These are phyloP conservation scores for Rhytidiadelphus loreus DNA, from an alignment of 225 moss, liverwort and hornwort genomes.

Conservation along the genomic window DNA sequence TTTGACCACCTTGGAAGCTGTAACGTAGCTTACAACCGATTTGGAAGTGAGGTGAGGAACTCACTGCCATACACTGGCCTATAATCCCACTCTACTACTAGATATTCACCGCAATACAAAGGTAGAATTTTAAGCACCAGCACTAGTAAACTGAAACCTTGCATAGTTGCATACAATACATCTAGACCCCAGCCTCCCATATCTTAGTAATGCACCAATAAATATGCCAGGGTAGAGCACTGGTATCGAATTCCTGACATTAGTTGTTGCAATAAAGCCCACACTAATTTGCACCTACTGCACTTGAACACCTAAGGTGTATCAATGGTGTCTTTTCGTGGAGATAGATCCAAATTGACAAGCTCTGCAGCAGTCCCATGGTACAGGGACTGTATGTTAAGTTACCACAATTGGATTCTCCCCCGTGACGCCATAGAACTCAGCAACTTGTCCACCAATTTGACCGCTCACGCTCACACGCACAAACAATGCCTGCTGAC, in stretches of 20 bases:
- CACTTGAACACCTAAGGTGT: background rate
- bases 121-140: background rate
- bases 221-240: background rate
- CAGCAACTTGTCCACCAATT: slow-evolving; percentile 8
- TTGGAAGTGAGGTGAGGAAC: no score
- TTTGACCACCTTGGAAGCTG: background rate
- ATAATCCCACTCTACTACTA: no score
- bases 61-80: background rate
- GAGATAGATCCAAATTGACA: background rate
- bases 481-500: slow-evolving; percentile 32
- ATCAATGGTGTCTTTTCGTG: background rate
- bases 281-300: background rate
- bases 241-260: background rate
- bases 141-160: background rate
- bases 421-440: slow-evolving; percentile 33
- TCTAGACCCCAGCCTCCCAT: background rate
- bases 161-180: background rate
- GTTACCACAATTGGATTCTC: slow-evolving; percentile 20
- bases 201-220: background rate
- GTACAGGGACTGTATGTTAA: background rate
- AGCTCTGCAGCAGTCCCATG: background rate
- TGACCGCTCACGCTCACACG: slow-evolving; percentile 7
- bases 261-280: background rate
- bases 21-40: background rate
- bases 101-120: background rate